A percentile compares a stretch with the other conserved stretches of the same genome.
Conservation (phyloP, 441 rosid species). For the Croton laevigatus region DNA sequence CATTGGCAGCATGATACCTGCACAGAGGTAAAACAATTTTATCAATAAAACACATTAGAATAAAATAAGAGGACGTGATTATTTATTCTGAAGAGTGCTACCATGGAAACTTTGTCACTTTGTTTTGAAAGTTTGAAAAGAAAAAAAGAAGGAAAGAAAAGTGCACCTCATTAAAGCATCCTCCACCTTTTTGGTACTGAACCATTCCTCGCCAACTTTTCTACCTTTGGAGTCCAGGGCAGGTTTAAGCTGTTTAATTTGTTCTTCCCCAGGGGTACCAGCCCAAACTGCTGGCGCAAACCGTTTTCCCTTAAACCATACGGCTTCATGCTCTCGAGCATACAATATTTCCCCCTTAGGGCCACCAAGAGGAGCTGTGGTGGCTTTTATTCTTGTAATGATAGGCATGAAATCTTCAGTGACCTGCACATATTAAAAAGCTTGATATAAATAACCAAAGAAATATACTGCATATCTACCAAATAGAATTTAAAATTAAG, state of each 20-base stretch:
- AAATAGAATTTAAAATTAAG: constrained; percentile 3
- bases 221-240: constrained; percentile 90
- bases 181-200: constrained; percentile 80
- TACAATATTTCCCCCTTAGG: constrained; percentile 86
- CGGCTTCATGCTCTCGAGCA: constrained; percentile 91
- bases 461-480: neutral
- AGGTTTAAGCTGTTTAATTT: constrained; percentile 85
- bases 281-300: constrained; percentile 80
- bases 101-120: neutral
- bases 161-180: constrained; percentile 69
- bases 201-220: constrained; percentile 99
- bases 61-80: neutral
- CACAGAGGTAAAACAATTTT: constrained; percentile 20
- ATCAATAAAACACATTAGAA: constrained; percentile 3
- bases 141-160: constrained; percentile 5
- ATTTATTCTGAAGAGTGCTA: neutral
- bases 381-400: constrained; percentile 71
- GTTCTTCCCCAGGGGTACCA: constrained; percentile 90
- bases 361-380: constrained; percentile 72
- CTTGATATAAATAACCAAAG: constrained; percentile 5
- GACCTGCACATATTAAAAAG: constrained; percentile 43
- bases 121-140: neutral
- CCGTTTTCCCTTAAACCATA: constrained; percentile 95
- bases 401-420: constrained; percentile 84
- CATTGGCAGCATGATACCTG: constrained; percentile 91